Evolutionary conservation across 176 grass and related monocot genomes (phyloP), one percentile per base, ranked within the genome.

Genomic region (Eleusine coracana): DNA sequence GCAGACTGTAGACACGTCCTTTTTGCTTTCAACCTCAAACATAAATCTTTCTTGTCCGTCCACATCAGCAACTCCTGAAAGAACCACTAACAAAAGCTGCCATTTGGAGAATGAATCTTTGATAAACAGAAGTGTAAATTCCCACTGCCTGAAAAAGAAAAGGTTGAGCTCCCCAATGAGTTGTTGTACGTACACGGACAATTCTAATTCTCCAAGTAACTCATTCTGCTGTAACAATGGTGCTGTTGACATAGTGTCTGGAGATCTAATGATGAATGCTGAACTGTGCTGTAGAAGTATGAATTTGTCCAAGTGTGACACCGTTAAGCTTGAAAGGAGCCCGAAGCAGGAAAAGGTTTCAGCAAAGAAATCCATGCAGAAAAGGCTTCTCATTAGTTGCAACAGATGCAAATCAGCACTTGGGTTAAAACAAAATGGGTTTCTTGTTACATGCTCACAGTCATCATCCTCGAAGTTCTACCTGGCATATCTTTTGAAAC

Each of bases 131-230:
- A 91, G 90, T 80, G 88, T 91, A 15, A 95, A 89, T 78, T 95
- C 92, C 6, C 80, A 72, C 74, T 84, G 29, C n/a, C 84, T 90
- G 72, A 95, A 98, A 95, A 98, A 70, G 82, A 94, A 56, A 91
- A 91, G 78, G 75, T 79, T 91, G 36, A 77, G 64, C 77, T 73
- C 85, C 65, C 86, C 87, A 64, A 60, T 75, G 59, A 84, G 56
- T 36, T 44, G 71, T 81, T 88, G 68, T 79, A 89, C 89, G 60
- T 31, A 63, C 46, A 80, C 37, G 0, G 83, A 85, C 5, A 74
- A 59, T 80, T 84, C 78, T 27, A 77, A 63, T 70, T 84, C 89
- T 64, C 54, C 80, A 74, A 68, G 28, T 45, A 76, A 81, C 83
- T 81, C 83, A 74, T 73, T 82, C 18, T 82, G 45, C 42, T 31